phyloP scores from a whole-genome alignment of 257 asterid genomes.

The Euphrasia confusa region DNA sequence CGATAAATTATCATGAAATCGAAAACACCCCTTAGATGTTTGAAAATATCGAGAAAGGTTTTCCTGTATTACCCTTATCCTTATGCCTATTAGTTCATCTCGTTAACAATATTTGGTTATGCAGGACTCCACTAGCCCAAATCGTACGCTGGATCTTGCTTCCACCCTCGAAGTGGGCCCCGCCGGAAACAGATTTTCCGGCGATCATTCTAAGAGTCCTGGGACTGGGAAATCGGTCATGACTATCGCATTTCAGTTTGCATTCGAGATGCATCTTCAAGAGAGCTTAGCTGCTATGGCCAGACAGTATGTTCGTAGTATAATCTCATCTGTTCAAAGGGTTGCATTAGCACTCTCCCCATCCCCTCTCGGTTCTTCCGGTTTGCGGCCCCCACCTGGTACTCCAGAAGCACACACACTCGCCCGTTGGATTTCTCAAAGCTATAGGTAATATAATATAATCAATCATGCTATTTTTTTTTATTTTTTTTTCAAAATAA shows the following conservation, averaged over 20 bases:
- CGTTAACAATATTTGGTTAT: neutral
- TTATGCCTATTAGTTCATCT: too few species aligned
- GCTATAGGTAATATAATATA: constrained; percentile 59
- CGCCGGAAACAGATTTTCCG: constrained; percentile 39
- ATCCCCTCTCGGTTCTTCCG: constrained; percentile 43
- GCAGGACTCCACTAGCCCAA: constrained; percentile 78
- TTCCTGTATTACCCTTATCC: too few species aligned
- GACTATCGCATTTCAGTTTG: constrained; percentile 96
- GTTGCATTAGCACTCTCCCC: constrained; percentile 93
- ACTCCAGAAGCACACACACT: constrained; percentile 86
- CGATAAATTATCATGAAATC: neutral
- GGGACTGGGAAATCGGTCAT: constrained; percentile 68
- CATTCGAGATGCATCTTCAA: constrained; percentile 82
- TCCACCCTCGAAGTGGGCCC: constrained; percentile 85
- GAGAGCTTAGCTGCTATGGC: constrained; percentile 86
- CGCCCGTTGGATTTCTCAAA: constrained; percentile 86
- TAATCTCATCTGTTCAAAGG: constrained; percentile 91
- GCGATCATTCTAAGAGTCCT: constrained; percentile 38
- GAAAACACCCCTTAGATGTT: neutral
- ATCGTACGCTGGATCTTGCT: constrained; percentile 90
- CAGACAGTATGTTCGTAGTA: constrained; percentile 84
- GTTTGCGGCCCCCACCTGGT: constrained; percentile 64
- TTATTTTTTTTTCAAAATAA: neutral
- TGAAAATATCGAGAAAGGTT: neutral
- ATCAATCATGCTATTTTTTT: neutral